Evolutionary conservation across 495 filamentous ascomycete genomes (phyloP), one percentile per base, ranked within the genome.

Genomic region (Jackrogersella multiformis): DNA sequence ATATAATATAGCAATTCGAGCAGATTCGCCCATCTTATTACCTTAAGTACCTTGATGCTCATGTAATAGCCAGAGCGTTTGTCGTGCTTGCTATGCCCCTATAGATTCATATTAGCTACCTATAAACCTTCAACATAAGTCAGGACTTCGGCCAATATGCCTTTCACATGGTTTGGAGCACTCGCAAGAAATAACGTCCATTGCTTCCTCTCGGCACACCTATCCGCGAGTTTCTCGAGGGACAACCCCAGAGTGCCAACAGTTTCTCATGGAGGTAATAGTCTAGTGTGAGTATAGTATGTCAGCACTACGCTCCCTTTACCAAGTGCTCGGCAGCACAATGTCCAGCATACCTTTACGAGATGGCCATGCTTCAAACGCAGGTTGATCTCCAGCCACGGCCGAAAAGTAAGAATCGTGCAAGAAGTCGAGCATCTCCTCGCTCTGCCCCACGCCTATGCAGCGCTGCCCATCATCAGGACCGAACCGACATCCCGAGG

Each of bases 361-460:
- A 8, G 78, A 75, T 30, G 88, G 86, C 86, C 87, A 89, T 3
- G 79, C 77, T 77, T 89, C 88, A 63, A 88, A 88, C 0, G 82
- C 79, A 15, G 87, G 87, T 24, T 81, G 79, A 65, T 90, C 88
- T 0, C 86, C 86, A 4, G 81, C 84, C 23, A 89, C 87, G 1
- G 80, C 82, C 4, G 88, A 82, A 66, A 90, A 90, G 52, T 89
- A 90, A 53, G 81, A 84, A 71, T 91, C 87, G 66, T 90, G 86
- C 62, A 92, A 65, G 83, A 86, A 90, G 48, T 87, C 84, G 48
- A 86, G 67, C 36, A 89, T 79, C 45, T 75, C 74, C 28, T 87
- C 80, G 34, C 86, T 85, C 69, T 89, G 87, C 45, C 80, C 78
- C 0, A 91, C 68, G 2, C 88, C 88, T 4, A 84, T 84, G 68